Conservation (phyloP, 2,329 filamentous ascomycete genomes). For the Aspergillus arachidicola region DNA sequence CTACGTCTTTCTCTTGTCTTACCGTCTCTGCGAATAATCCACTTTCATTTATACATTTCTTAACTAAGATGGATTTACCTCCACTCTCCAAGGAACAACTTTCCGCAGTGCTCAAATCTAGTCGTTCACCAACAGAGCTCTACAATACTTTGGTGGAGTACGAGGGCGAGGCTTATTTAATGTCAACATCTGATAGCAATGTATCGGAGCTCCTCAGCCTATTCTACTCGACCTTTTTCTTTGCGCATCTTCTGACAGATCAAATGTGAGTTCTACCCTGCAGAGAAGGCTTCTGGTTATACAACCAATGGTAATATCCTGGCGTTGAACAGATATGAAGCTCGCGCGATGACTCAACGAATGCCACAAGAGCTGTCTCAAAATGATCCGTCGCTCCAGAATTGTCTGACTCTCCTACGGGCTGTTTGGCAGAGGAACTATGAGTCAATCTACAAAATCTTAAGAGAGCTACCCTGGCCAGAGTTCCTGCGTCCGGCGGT, state of each 20-base stretch:
- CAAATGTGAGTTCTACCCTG: conserved; percentile 37
- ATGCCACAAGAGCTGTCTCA: conserved; percentile 35
- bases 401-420: conserved; percentile 37
- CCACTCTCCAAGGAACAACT: conserved; percentile 36
- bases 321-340: conserved; percentile 36
- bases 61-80: conserved; percentile 31
- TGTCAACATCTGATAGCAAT: conserved; percentile 24
- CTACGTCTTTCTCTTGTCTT: background rate
- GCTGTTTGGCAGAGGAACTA: conserved; percentile 44
- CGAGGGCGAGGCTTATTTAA: conserved; percentile 38
- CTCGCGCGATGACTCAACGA: conserved; percentile 41
- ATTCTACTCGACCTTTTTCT: conserved; percentile 44
- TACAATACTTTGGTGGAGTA: conserved; percentile 38
- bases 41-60: background rate
- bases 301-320: conserved; percentile 8
- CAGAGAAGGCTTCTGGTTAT: background rate
- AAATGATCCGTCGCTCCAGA: conserved; percentile 36
- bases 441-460: conserved; percentile 37
- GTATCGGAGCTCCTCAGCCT: conserved; percentile 35
- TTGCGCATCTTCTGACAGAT: conserved; percentile 42
- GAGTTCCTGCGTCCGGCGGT: conserved; percentile 34
- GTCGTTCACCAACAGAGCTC: conserved; percentile 36
- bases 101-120: conserved; percentile 29
- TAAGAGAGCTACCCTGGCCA: conserved; percentile 39
- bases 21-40: background rate